phyloP scores from a whole-genome alignment of 192 early-diverging fungal genomes.

The Coemansia guatemalensis region DNA sequence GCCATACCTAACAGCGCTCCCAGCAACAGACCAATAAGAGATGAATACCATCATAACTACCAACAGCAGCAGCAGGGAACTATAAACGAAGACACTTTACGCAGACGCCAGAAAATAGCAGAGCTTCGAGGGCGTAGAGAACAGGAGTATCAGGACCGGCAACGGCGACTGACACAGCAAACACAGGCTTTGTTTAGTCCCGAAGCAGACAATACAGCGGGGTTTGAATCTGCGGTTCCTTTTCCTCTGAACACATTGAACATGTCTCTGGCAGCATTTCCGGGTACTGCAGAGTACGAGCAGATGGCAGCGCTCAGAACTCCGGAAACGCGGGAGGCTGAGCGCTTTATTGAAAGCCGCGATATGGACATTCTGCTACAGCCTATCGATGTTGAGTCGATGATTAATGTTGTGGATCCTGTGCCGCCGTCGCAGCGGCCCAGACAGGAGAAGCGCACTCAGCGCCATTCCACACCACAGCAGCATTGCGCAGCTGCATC shows the following conservation, averaged over 20 bases:
- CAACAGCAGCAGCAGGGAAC: conserved; percentile 8
- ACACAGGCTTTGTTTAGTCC: neutral
- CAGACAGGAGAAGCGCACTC: conserved; percentile 1
- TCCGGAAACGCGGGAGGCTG: conserved; percentile 6
- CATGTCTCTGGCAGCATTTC: neutral
- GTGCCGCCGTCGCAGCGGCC: conserved; percentile 15
- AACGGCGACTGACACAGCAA: conserved; percentile 4
- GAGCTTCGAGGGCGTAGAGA: conserved; percentile 36
- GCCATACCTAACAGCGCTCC: neutral
- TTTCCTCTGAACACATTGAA: neutral
- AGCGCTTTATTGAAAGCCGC: conserved; percentile 36
- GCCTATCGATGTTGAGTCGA: conserved; percentile 19
- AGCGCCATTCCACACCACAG: neutral
- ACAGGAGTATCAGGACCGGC: conserved; percentile 6
- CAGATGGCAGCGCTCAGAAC: neutral
- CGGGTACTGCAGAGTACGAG: neutral
- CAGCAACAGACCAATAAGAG: neutral
- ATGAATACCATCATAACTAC: neutral
- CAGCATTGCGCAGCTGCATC: neutral
- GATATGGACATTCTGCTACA: conserved; percentile 39
- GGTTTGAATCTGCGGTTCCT: neutral
- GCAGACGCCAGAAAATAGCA: conserved; percentile 40
- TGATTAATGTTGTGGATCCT: conserved; percentile 6
- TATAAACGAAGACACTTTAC: conserved; percentile 25
- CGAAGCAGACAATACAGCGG: neutral